These are phyloP conservation scores for Fusarium buxicola DNA, from an alignment of 2,329 filamentous ascomycete genomes.

Conservation along the genomic window DNA sequence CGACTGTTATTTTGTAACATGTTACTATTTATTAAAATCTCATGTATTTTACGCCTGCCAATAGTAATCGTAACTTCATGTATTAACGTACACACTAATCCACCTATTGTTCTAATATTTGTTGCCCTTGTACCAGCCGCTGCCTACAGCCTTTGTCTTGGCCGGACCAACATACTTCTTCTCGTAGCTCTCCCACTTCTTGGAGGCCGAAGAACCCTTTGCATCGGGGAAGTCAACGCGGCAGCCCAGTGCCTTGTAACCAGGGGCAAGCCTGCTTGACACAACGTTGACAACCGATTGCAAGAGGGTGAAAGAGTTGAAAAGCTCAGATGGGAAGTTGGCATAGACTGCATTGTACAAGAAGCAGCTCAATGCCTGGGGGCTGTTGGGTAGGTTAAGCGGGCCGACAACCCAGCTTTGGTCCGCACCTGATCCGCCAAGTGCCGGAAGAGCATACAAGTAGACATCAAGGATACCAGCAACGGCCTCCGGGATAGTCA, in stretches of 20 bases:
- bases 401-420: constrained; percentile 20
- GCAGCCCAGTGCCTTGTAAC: constrained; percentile 24
- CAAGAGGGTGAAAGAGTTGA: constrained; percentile 12
- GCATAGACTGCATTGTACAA: constrained; percentile 24
- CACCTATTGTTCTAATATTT: neutral
- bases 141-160: constrained; percentile 20
- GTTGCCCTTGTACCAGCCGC: constrained; percentile 18
- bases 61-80: neutral
- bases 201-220: constrained; percentile 11
- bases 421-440: constrained; percentile 22
- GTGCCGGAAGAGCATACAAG: constrained; percentile 17
- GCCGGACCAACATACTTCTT: constrained; percentile 25
- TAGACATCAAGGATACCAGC: constrained; percentile 26
- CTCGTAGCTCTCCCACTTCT: constrained; percentile 15
- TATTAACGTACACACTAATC: neutral
- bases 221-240: constrained; percentile 25
- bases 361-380: constrained; percentile 23
- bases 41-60: too few relatives aligned
- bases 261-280: constrained; percentile 7
- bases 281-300: constrained; percentile 17
- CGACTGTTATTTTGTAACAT: too few relatives aligned
- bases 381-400: neutral
- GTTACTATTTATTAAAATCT: too few relatives aligned
- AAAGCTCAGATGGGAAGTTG: constrained; percentile 23
- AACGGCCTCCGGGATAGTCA: constrained; percentile 25